phyloP scores from a whole-genome alignment of 1,284 basidiomycete species.

The Pseudozyma sp. region DNA sequence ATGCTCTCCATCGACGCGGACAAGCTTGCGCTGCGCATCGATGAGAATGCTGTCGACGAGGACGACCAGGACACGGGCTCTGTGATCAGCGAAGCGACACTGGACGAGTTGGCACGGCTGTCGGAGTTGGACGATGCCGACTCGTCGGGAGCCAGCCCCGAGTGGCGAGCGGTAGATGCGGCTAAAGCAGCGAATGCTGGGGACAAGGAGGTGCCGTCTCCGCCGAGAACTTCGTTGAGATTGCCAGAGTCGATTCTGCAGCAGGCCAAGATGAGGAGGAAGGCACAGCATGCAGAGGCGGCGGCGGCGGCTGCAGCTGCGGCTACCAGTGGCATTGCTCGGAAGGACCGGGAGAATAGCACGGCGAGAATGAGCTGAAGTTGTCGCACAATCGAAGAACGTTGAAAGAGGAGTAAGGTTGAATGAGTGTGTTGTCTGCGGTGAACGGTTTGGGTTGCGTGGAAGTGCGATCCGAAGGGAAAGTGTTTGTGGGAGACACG shows the following conservation, averaged over 20 bases:
- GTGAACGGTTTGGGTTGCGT: too few relatives aligned
- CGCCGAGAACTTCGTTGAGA: slow-evolving; percentile 13
- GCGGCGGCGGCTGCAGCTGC: slow-evolving; percentile 30
- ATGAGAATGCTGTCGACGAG: slow-evolving; percentile 4
- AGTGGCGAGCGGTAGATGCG: slow-evolving; percentile 18
- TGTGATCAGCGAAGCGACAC: slow-evolving; percentile 49
- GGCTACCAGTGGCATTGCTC: slow-evolving; percentile 30
- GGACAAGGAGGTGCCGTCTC: slow-evolving; percentile 1
- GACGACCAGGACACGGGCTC: slow-evolving; percentile 21
- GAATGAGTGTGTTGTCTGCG: too few relatives aligned
- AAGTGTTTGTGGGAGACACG: too few relatives aligned
- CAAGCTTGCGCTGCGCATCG: background rate
- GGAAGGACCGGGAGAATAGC: slow-evolving; percentile 18
- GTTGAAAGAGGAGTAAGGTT: too few relatives aligned
- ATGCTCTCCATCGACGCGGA: slow-evolving; percentile 19
- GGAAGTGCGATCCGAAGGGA: too few relatives aligned
- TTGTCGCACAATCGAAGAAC: too few relatives aligned
- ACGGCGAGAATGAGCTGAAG: background rate
- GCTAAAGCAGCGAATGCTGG: slow-evolving; percentile 3
- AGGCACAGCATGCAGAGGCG: slow-evolving; percentile 14
- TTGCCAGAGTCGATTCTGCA: slow-evolving; percentile 28
- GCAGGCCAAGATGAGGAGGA: slow-evolving; percentile 20
- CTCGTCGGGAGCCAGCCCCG: slow-evolving; percentile 11
- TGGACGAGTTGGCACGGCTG: slow-evolving; percentile 56
- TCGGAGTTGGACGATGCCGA: slow-evolving; percentile 43